These are phyloP conservation scores for Seiridium unicorne DNA, from an alignment of 2,329 filamentous ascomycete genomes.

Conservation along the genomic window DNA sequence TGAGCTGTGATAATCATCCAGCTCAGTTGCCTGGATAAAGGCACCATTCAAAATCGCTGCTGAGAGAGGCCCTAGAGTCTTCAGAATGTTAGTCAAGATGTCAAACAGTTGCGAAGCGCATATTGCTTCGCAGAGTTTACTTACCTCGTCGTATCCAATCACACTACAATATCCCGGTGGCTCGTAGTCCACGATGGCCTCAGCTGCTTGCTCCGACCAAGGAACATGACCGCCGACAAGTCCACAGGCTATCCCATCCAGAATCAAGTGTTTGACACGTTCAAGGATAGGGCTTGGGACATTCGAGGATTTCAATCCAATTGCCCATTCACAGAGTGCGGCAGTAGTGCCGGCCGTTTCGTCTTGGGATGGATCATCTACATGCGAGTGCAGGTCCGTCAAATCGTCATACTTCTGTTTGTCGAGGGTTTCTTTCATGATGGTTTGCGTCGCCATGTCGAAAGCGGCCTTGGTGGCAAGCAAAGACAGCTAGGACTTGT, in stretches of 20 bases:
- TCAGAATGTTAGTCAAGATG: not conserved
- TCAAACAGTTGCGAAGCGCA: no score
- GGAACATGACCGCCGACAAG: conserved; percentile 37
- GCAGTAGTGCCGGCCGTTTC: not conserved
- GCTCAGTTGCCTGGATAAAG: conserved; percentile 41
- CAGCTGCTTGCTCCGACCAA: conserved; percentile 35
- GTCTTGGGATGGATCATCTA: no score
- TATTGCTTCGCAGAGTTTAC: no score
- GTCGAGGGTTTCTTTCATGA: no score
- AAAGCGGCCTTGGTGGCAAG: no score
- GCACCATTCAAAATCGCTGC: conserved; percentile 40
- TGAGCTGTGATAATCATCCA: conserved; percentile 40
- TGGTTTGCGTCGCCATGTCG: no score
- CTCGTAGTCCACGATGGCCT: conserved; percentile 30
- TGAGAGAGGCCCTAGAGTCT: conserved; percentile 28
- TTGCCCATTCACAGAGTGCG: not conserved
- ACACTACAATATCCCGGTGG: conserved; percentile 23
- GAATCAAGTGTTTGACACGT: conserved; percentile 38
- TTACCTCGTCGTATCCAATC: conserved; percentile 25
- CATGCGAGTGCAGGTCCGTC: no score
- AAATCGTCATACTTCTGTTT: no score
- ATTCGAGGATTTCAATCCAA: not conserved
- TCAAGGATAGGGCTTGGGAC: conserved; percentile 29
- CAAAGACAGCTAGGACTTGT: no score
- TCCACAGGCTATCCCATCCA: conserved; percentile 40